phyloP scores from a whole-genome alignment of 73 alveolate genomes.

The Stentor coeruleus region DNA sequence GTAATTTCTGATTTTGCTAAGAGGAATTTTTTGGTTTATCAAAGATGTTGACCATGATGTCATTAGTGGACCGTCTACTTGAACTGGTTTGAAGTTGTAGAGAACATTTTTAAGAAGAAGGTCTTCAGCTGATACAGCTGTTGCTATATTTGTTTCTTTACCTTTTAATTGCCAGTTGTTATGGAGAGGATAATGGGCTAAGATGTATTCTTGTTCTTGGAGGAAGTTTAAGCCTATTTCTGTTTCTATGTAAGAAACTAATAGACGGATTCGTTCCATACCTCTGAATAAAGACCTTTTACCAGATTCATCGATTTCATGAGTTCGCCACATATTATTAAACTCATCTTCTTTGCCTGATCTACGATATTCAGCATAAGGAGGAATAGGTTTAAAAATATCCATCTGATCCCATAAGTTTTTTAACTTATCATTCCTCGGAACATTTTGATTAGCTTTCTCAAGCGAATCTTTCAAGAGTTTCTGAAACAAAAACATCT shows the following conservation, averaged over 20 bases:
- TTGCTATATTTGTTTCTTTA: neutral
- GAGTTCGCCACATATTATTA: neutral
- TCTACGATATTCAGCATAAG: neutral
- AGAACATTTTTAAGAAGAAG: neutral
- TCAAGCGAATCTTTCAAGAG: too few species aligned
- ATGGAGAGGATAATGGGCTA: neutral
- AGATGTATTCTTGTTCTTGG: neutral
- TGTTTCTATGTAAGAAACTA: neutral
- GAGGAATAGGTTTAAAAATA: neutral
- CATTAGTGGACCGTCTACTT: neutral
- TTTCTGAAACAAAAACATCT: neutral
- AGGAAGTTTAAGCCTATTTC: neutral
- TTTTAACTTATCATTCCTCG: neutral
- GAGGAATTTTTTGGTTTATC: neutral
- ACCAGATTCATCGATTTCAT: neutral
- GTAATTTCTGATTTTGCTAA: slow-evolving; percentile 32
- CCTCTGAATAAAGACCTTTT: neutral
- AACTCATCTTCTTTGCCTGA: neutral
- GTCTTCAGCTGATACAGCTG: neutral
- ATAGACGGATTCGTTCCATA: neutral
- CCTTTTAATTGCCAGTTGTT: neutral
- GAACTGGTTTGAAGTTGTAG: neutral
- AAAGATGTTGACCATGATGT: neutral
- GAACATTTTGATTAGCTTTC: too few species aligned
- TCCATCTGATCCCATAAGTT: neutral